phyloP scores from a whole-genome alignment of 2,329 filamentous ascomycete species.

The Emergomyces orientalis region DNA sequence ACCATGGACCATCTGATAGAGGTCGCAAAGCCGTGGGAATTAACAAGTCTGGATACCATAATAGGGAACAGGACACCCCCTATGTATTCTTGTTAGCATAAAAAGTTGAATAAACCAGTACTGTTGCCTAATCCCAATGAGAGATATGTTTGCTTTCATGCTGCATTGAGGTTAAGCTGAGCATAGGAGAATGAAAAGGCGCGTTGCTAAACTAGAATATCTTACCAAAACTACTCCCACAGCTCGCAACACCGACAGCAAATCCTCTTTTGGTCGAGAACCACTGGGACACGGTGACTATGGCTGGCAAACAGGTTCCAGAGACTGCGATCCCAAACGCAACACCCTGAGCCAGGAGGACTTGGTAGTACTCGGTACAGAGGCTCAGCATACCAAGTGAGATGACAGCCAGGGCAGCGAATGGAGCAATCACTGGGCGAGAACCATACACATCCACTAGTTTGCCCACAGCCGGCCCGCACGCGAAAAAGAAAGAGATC shows the following conservation, averaged over 20 bases:
- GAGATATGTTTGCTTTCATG: not conserved
- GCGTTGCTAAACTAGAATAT: not conserved
- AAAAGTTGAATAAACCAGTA: not conserved
- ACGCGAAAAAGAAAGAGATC: constrained; percentile 10
- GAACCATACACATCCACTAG: constrained; percentile 10
- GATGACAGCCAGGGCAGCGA: constrained; percentile 6
- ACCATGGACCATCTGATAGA: constrained; percentile 15
- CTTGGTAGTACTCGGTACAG: constrained; percentile 34
- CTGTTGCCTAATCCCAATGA: not conserved
- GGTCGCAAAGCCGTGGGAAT: constrained; percentile 12
- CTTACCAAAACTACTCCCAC: constrained; percentile 32
- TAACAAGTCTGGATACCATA: constrained; percentile 10
- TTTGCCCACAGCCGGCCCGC: constrained; percentile 9
- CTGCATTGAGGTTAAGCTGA: not conserved
- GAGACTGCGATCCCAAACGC: constrained; percentile 43
- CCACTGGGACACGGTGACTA: constrained; percentile 53
- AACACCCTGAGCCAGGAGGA: constrained; percentile 38
- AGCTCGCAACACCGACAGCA: constrained; percentile 46
- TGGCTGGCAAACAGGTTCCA: constrained; percentile 48
- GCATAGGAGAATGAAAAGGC: not conserved
- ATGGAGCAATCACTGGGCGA: constrained; percentile 5
- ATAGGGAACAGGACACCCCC: constrained; percentile 15
- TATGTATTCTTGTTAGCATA: not conserved
- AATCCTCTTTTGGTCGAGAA: constrained; percentile 44
- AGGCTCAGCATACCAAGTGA: constrained; percentile 29